Percentiles rank a stretch among this genome's conserved stretches.
Conservation (phyloP, 2,329 filamentous ascomycete genomes). For the Chaetomium strumarium region DNA sequence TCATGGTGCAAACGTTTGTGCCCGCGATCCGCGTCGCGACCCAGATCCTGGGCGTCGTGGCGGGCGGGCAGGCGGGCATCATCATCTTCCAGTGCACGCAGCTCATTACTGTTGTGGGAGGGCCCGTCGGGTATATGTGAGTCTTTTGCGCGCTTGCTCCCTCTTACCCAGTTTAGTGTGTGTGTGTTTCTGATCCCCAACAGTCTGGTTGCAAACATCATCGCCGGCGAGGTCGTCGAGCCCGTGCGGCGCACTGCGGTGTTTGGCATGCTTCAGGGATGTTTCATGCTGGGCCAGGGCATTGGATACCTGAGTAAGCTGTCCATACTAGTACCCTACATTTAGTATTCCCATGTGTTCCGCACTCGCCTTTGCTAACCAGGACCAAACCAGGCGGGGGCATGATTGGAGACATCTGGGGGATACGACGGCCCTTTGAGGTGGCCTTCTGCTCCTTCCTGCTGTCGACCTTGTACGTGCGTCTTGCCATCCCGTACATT, state of each 20-base stretch:
- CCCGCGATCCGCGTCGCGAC: slow-evolving; percentile 57
- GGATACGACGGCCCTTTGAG: slow-evolving; percentile 59
- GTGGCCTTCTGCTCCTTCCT: slow-evolving; percentile 55
- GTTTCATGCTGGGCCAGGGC: slow-evolving; percentile 60
- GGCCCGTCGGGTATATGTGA: slow-evolving; percentile 60
- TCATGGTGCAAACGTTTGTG: slow-evolving; percentile 58
- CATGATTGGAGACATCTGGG: slow-evolving; percentile 55
- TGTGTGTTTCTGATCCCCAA: not conserved
- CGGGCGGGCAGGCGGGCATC: slow-evolving; percentile 58
- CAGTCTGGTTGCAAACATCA: slow-evolving; percentile 59
- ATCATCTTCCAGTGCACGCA: slow-evolving; percentile 62
- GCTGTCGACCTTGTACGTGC: slow-evolving; percentile 37
- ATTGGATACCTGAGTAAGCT: slow-evolving; percentile 53
- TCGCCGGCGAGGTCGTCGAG: slow-evolving; percentile 59
- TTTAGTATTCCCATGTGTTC: not conserved
- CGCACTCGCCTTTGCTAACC: not conserved
- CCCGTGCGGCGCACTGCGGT: slow-evolving; percentile 56
- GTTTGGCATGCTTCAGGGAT: slow-evolving; percentile 60
- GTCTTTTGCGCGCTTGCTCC: slow-evolving; percentile 9
- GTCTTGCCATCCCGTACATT: slow-evolving; percentile 44
- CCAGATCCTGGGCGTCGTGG: slow-evolving; percentile 59
- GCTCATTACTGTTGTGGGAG: slow-evolving; percentile 61
- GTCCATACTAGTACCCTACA: too few species aligned
- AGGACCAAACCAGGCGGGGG: slow-evolving; percentile 46
- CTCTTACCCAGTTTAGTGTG: too few species aligned